Percentiles rank a stretch among this genome's conserved stretches.
Conservation (phyloP, 331 rosid genomes). For the Spiraea crenata region DNA sequence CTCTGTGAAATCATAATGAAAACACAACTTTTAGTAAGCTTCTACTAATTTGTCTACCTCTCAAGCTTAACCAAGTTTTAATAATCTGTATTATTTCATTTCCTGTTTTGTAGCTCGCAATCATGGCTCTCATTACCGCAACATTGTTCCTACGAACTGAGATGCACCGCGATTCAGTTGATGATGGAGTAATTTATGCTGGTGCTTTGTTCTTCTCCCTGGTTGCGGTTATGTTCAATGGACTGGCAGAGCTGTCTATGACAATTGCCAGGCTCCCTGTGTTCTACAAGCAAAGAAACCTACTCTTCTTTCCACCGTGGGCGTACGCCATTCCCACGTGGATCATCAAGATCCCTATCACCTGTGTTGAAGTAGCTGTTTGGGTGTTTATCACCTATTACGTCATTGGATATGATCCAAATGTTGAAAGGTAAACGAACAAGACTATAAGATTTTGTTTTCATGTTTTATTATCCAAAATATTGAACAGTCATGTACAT, state of each 20-base stretch:
- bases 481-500: not conserved
- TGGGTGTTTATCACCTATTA: conserved; percentile 66
- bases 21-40: not conserved
- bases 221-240: conserved; percentile 51
- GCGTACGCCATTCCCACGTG: conserved; percentile 58
- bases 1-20: no score
- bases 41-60: not conserved
- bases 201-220: conserved; percentile 55
- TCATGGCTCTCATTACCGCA: conserved; percentile 45
- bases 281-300: conserved; percentile 65
- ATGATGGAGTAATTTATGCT: conserved; percentile 42
- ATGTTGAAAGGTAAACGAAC: conserved; percentile 45
- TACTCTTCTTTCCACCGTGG: conserved; percentile 64
- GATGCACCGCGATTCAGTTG: conserved; percentile 50
- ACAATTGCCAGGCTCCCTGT: conserved; percentile 59
- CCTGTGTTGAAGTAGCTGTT: conserved; percentile 46
- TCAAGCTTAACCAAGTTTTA: no score
- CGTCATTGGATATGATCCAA: conserved; percentile 63
- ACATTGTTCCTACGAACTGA: conserved; percentile 60
- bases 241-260: conserved; percentile 64
- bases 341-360: conserved; percentile 56
- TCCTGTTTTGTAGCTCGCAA: conserved; percentile 31
- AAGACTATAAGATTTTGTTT: not conserved
- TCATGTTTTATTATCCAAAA: not conserved
- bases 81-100: not conserved